These are phyloP conservation scores for Talaromyces stipitatus DNA, from an alignment of 495 filamentous ascomycete genomes.

Conservation along the genomic window DNA sequence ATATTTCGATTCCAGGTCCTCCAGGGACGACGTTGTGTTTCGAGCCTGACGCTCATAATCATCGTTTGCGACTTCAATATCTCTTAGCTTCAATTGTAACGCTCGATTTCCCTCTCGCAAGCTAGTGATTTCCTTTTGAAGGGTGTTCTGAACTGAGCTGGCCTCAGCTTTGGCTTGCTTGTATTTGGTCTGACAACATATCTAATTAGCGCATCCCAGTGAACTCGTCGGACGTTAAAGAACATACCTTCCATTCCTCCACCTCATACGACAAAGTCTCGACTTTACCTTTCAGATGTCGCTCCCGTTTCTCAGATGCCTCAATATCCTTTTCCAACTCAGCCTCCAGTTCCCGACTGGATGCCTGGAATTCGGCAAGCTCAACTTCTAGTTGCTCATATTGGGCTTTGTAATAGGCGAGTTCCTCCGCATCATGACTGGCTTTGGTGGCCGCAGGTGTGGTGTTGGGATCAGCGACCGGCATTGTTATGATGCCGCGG, in stretches of 20 bases:
- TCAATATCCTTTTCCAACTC: slow-evolving; percentile 97
- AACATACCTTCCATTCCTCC: slow-evolving; percentile 93
- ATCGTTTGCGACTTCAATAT: slow-evolving; percentile 97
- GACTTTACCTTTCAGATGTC: slow-evolving; percentile 74
- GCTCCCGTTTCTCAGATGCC: slow-evolving; percentile 86
- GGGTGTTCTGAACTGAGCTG: slow-evolving; percentile 66
- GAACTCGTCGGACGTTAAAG: neutral
- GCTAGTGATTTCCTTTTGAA: slow-evolving; percentile 94
- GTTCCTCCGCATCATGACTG: slow-evolving; percentile 54
- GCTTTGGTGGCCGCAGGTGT: slow-evolving; percentile 54
- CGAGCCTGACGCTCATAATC: slow-evolving; percentile 94
- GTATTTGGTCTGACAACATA: slow-evolving; percentile 69
- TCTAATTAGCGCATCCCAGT: neutral
- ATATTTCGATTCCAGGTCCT: slow-evolving; percentile 95
- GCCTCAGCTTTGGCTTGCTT: slow-evolving; percentile 88
- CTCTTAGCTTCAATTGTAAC: slow-evolving; percentile 73
- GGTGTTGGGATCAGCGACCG: slow-evolving; percentile 47
- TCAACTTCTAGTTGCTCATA: slow-evolving; percentile 91
- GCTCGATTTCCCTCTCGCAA: slow-evolving; percentile 78
- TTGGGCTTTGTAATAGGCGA: slow-evolving; percentile 91
- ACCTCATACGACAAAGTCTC: slow-evolving; percentile 81
- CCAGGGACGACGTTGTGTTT: slow-evolving; percentile 87
- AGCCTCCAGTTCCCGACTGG: slow-evolving; percentile 85
- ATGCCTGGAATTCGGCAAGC: slow-evolving; percentile 88
- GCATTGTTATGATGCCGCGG: slow-evolving; percentile 24